Base-by-base conservation (phyloP, 2,329 filamentous ascomycete species). In the Tolypocladium ovalisporum region DNA sequence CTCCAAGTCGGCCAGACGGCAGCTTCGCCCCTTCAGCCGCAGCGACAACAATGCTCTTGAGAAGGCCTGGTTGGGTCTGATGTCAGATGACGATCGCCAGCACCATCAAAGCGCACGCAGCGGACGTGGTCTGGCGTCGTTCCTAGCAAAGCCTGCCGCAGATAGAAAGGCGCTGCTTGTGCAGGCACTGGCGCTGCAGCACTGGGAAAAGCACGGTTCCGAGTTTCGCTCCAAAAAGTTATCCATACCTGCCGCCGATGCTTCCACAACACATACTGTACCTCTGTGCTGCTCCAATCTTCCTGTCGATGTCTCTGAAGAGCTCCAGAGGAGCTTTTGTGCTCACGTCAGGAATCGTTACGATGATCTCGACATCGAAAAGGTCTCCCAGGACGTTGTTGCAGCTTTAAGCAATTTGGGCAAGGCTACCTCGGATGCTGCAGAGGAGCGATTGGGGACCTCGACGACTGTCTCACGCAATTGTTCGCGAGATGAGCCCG, bases 31-130 rank as follows among this genome's bases (percentile, higher is more conserved):
- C 0, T 96, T 96, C 70, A 87, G 88, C 0, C 78, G 78, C 5
- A 85, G 83, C 58, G 91, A 96, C 72, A 95, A 93, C 63, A 83
- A 86, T 62, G 84, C 87, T 2, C 76, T 96, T 15, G 90, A 96
- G 68, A 82, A 84, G 61, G 84, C 89, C 39, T 96, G 92, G 89
- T 73, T 86, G 49, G 73, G 77, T 19, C 76, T 94, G 19, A 72
- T 75, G 27, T 76, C 77, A 36, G 70, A 77, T 58, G 68, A 76
- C 60, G 75, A 80, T 70, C 67, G 74, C 59, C 67, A 73, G 61
- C 75, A 77, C 36, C 82, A 86, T 61, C 64, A 68, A 17, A 70
- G 72, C 53, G 70, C 62, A 22, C 63, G 60, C 44, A 52, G 57
- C 12, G 57, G 55, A 4, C 59, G 58, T 17, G 53, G 52, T 40